A percentile compares a stretch with the other conserved stretches of the same genome.
Evolutionary conservation across 2,329 filamentous ascomycete species (phyloP).

Genomic region (Exophiala oligosperma): DNA sequence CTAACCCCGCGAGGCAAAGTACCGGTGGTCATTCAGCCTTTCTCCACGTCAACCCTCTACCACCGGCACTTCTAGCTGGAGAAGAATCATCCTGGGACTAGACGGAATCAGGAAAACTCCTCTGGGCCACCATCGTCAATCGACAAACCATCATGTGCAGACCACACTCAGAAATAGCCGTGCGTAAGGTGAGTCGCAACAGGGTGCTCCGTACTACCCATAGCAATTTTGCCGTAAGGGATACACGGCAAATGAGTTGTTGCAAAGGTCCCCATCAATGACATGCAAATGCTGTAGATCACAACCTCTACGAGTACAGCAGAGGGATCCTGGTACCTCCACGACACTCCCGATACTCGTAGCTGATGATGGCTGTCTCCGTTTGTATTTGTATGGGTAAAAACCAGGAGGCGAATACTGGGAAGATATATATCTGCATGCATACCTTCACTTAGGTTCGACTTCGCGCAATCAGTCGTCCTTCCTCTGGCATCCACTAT

Average conservation of each 20-base stretch:
- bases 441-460: no score
- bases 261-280: no score
- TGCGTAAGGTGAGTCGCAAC: neutral
- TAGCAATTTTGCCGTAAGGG: no score
- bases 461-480: neutral
- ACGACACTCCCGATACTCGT: no score
- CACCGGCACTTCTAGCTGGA: neutral
- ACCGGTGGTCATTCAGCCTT: slow-evolving; percentile 1
- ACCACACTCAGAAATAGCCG: neutral
- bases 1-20: neutral
- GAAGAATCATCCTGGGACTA: neutral
- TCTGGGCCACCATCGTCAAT: neutral
- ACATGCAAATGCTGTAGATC: no score
- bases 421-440: no score
- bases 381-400: no score
- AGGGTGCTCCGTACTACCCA: neutral
- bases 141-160: neutral
- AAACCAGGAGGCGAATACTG: no score
- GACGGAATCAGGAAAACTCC: neutral
- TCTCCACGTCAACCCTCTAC: neutral
- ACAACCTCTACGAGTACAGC: no score
- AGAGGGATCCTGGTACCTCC: no score
- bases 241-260: no score
- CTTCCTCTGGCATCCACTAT: neutral
- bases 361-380: no score